A percentile compares a stretch with the other conserved stretches of the same genome.
phyloP scores from a whole-genome alignment of 257 asterid genomes.

The Euphrasia confusa region DNA sequence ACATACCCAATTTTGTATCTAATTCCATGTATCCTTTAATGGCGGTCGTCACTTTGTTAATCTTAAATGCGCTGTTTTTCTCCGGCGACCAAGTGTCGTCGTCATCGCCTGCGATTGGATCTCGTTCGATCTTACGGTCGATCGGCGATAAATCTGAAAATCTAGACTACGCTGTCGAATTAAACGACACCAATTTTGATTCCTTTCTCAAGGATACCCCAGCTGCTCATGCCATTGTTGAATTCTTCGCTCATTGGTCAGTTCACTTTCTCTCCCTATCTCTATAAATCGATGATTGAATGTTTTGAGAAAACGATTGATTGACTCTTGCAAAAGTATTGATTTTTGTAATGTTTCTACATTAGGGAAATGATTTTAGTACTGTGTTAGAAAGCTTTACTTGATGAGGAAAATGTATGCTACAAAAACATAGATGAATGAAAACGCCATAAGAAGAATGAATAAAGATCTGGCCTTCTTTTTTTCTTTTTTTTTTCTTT shows the following conservation, averaged over 20 bases:
- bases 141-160: constrained; percentile 35
- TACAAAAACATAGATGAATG: neutral
- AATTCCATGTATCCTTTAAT: constrained; percentile 30
- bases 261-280: constrained; percentile 11
- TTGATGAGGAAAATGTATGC: neutral
- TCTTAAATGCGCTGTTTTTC: constrained; percentile 27
- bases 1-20: constrained; percentile 24
- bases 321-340: no score
- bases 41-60: constrained; percentile 28
- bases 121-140: constrained; percentile 64
- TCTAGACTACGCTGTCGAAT: constrained; percentile 59
- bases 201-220: constrained; percentile 61
- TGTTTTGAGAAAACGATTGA: no score
- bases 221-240: constrained; percentile 67
- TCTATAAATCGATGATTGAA: neutral
- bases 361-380: neutral
- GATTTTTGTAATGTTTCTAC: no score
- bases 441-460: no score
- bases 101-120: constrained; percentile 35
- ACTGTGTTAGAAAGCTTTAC: constrained; percentile 1
- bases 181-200: constrained; percentile 70
- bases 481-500: no score
- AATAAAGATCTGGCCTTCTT: constrained; percentile 10
- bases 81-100: constrained; percentile 31
- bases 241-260: constrained; percentile 88